Evolutionary conservation across 1,139 yeast genomes (phyloP).

Genomic region (Diutina pseudorugosa): DNA sequence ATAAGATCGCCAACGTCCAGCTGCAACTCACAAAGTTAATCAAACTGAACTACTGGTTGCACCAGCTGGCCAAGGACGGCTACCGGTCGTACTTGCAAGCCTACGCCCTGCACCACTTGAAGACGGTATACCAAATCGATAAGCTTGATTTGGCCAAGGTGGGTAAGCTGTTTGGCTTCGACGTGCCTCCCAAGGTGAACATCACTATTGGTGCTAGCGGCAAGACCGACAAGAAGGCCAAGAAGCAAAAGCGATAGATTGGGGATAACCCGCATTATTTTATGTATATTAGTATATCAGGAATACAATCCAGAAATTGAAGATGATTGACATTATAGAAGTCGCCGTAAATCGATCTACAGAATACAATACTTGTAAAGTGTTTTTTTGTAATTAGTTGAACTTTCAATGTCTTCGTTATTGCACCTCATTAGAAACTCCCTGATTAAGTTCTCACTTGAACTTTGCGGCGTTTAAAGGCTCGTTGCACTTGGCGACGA

Average conservation of each 20-base stretch:
- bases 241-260: conserved; percentile 24
- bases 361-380: too few relatives aligned
- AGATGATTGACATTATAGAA: too few relatives aligned
- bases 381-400: too few relatives aligned
- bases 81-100: conserved; percentile 94
- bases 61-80: conserved; percentile 95
- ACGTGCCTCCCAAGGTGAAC: conserved; percentile 93
- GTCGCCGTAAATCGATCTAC: too few relatives aligned
- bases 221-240: conserved; percentile 41
- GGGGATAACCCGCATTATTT: not conserved
- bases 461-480: conserved; percentile 27
- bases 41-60: conserved; percentile 84
- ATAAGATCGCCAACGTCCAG: conserved; percentile 91
- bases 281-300: not conserved
- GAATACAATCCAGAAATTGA: not conserved
- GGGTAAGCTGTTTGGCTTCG: conserved; percentile 90
- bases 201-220: conserved; percentile 93
- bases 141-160: conserved; percentile 84
- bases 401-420: too few relatives aligned
- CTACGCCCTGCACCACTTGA: conserved; percentile 89
- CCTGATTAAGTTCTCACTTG: not conserved
- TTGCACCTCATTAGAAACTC: too few relatives aligned
- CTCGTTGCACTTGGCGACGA: conserved; percentile 60
- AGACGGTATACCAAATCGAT: conserved; percentile 92
- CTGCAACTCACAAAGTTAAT: conserved; percentile 84